Evolutionary conservation across 257 asterid species (phyloP).

Genomic region (Petunia secreta): DNA sequence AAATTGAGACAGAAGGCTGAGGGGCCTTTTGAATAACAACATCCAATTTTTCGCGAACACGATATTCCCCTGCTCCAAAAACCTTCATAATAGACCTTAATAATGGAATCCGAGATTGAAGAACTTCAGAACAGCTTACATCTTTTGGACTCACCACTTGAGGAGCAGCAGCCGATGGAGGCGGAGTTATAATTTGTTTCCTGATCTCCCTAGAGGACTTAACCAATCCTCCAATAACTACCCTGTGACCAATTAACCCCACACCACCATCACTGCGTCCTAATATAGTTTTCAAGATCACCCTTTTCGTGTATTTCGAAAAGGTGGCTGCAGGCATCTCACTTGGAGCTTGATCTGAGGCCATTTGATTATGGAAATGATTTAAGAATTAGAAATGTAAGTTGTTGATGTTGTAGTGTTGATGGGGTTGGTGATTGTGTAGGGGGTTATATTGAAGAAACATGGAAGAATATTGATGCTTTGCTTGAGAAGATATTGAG

Average conservation of each 20-base stretch:
- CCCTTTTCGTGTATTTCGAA: slow-evolving; percentile 65
- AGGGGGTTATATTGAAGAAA: slow-evolving; percentile 30
- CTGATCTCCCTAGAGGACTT: slow-evolving; percentile 71
- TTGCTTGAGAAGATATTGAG: slow-evolving; percentile 56
- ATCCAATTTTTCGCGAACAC: slow-evolving; percentile 52
- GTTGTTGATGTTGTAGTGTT: slow-evolving; percentile 26
- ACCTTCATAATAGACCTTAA: slow-evolving; percentile 56
- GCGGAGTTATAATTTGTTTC: slow-evolving; percentile 41
- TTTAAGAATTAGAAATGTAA: slow-evolving; percentile 2
- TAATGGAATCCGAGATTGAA: slow-evolving; percentile 65
- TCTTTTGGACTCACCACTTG: slow-evolving; percentile 46
- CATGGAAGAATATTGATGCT: slow-evolving; percentile 42
- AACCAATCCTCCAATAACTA: slow-evolving; percentile 91
- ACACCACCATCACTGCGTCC: slow-evolving; percentile 57
- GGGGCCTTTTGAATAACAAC: slow-evolving; percentile 52
- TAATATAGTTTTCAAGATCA: slow-evolving; percentile 54
- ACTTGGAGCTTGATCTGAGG: slow-evolving; percentile 44
- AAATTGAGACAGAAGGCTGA: slow-evolving; percentile 54
- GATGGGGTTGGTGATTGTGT: slow-evolving; percentile 31
- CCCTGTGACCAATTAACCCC: slow-evolving; percentile 59
- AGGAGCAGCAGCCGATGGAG: slow-evolving; percentile 21
- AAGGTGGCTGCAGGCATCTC: slow-evolving; percentile 45
- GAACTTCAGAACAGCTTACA: slow-evolving; percentile 59
- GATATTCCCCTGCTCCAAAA: slow-evolving; percentile 63
- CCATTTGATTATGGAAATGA: slow-evolving; percentile 41